Percentiles rank a stretch among this genome's conserved stretches.
Conservation (phyloP, 208 protist genomes). For the Leishmania arabica region DNA sequence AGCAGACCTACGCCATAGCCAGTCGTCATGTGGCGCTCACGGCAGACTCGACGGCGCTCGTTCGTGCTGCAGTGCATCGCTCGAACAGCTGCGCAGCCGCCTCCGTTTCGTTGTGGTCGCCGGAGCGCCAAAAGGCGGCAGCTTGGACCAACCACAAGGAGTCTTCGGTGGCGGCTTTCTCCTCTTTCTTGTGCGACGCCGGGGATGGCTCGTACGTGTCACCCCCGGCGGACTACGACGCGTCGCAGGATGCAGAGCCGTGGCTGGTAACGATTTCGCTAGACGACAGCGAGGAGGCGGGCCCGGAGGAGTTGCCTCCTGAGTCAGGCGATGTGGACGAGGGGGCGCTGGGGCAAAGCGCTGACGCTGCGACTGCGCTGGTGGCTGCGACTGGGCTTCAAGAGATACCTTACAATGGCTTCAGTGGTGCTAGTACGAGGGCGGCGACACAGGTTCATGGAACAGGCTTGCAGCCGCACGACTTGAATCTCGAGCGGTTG, state of each 20-base stretch:
- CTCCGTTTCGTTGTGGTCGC: neutral
- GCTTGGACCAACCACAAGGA: neutral
- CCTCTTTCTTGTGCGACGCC: neutral
- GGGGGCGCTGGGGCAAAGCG: neutral
- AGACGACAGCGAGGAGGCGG: slow-evolving; percentile 32
- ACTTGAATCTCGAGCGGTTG: slow-evolving; percentile 20
- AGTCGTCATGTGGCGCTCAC: slow-evolving; percentile 9
- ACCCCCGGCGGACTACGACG: slow-evolving; percentile 14
- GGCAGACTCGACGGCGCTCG: slow-evolving; percentile 9
- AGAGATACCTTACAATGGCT: slow-evolving; percentile 24
- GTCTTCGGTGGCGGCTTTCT: neutral
- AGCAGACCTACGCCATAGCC: slow-evolving; percentile 23
- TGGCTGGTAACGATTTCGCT: slow-evolving; percentile 56
- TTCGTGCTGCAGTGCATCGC: slow-evolving; percentile 1
- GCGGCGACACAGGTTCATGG: neutral
- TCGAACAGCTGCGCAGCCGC: neutral
- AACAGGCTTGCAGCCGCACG: slow-evolving; percentile 5
- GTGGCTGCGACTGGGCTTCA: slow-evolving; percentile 18
- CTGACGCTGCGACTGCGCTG: neutral
- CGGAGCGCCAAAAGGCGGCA: neutral
- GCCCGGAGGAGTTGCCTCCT: neutral
- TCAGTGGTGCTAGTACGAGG: neutral
- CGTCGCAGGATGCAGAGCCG: slow-evolving; percentile 15
- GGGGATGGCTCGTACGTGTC: slow-evolving; percentile 18
- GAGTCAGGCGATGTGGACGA: neutral